Conservation (phyloP, 1,139 yeast genomes). For the Kazachstania sp. region DNA sequence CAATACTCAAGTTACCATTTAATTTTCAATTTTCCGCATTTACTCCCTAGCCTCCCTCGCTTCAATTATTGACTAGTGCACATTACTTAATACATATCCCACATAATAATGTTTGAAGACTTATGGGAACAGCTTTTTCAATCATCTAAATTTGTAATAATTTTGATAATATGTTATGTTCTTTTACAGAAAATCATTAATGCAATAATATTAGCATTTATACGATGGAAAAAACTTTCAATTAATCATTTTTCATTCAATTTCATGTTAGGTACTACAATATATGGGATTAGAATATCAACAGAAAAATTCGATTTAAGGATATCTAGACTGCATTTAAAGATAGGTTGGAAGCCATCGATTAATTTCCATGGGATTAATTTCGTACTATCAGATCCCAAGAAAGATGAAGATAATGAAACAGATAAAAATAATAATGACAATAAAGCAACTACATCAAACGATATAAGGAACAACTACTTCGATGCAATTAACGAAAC, state of each 20-base stretch:
- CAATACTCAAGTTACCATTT: no score
- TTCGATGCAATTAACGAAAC: conserved; percentile 2
- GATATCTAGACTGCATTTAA: conserved; percentile 12
- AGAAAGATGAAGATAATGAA: not conserved
- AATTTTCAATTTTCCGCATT: no score
- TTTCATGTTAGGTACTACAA: conserved; percentile 15
- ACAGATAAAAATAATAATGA: not conserved
- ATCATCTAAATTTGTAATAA: not conserved
- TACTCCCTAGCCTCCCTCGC: no score
- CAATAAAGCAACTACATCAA: not conserved
- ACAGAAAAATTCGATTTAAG: conserved; percentile 7
- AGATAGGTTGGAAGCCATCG: conserved; percentile 16
- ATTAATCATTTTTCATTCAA: conserved; percentile 8
- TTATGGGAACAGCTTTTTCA: conserved; percentile 3
- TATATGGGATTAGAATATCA: conserved; percentile 7
- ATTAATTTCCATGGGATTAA: conserved; percentile 16
- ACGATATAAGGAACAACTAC: not conserved
- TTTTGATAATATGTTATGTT: not conserved
- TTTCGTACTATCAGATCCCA: conserved; percentile 2
- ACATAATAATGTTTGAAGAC: not conserved
- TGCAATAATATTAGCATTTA: not conserved
- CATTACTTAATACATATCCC: not conserved
- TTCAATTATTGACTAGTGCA: no score
- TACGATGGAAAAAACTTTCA: conserved; percentile 1
- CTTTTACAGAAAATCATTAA: conserved; percentile 1